Conservation (phyloP, 176 grass and related monocot genomes). For the Carex pumila region DNA sequence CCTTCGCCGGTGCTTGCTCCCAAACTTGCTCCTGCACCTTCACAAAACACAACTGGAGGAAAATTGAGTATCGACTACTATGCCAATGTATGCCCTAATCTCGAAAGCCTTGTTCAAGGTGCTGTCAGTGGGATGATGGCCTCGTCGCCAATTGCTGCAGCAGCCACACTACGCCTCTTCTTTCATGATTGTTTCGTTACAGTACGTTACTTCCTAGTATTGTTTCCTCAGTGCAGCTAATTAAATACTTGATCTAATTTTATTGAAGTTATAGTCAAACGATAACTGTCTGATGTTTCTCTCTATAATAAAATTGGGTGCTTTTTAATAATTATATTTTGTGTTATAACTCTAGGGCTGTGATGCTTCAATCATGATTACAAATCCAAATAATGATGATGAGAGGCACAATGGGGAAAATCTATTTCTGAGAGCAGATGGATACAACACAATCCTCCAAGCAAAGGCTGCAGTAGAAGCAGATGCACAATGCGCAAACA, state of each 20-base stretch:
- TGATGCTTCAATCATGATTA: conserved; percentile 52
- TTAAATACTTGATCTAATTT: no score
- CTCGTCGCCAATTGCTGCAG: conserved; percentile 24
- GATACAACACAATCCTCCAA: conserved; percentile 42
- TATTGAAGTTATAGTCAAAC: no score
- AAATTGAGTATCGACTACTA: conserved; percentile 17
- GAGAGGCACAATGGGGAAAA: conserved; percentile 44
- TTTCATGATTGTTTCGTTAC: conserved; percentile 60
- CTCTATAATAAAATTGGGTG: background rate
- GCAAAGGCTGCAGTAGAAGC: conserved; percentile 58
- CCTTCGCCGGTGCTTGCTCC: background rate
- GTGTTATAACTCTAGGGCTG: conserved; percentile 27
- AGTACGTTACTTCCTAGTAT: background rate
- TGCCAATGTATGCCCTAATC: conserved; percentile 39
- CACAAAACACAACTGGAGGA: background rate
- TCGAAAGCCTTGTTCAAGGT: conserved; percentile 39
- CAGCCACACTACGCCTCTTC: conserved; percentile 44
- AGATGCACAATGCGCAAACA: conserved; percentile 38
- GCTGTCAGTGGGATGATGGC: conserved; percentile 29
- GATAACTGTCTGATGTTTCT: background rate
- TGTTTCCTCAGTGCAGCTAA: no score
- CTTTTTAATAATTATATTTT: background rate
- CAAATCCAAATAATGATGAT: conserved; percentile 32
- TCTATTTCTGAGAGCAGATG: conserved; percentile 44
- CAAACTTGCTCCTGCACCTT: background rate